Conservation (phyloP, 192 early-diverging fungal species). For the Coemansia sp. region DNA sequence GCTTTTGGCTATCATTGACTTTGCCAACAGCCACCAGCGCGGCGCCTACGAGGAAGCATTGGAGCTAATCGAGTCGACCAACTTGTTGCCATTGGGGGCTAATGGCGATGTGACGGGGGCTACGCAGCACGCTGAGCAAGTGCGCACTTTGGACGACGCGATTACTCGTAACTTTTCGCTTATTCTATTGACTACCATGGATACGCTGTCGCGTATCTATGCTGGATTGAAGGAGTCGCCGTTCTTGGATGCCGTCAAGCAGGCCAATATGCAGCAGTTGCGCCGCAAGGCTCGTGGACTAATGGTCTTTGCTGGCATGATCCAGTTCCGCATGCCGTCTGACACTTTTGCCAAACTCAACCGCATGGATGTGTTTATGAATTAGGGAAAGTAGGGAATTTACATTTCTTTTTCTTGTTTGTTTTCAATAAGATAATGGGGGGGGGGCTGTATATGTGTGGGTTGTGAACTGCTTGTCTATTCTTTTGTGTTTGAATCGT, state of each 20-base stretch:
- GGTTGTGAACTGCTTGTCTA: background rate
- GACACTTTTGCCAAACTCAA: slow-evolving; percentile 80
- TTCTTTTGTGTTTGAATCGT: background rate
- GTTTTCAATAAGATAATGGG: slow-evolving; percentile 1
- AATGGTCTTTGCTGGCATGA: slow-evolving; percentile 80
- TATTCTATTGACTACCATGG: slow-evolving; percentile 74
- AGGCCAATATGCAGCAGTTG: slow-evolving; percentile 57
- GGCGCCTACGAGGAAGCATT: slow-evolving; percentile 65
- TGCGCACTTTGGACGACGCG: slow-evolving; percentile 64
- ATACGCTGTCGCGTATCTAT: slow-evolving; percentile 63
- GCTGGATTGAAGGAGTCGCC: slow-evolving; percentile 61
- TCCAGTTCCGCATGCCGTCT: slow-evolving; percentile 83
- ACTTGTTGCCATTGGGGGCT: slow-evolving; percentile 65
- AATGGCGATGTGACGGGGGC: slow-evolving; percentile 59
- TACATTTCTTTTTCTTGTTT: background rate
- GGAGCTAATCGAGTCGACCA: slow-evolving; percentile 59
- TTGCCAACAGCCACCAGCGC: slow-evolving; percentile 58
- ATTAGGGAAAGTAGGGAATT: slow-evolving; percentile 16
- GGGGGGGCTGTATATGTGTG: background rate
- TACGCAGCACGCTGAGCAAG: slow-evolving; percentile 66
- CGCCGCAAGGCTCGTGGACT: slow-evolving; percentile 67
- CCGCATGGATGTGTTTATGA: slow-evolving; percentile 69
- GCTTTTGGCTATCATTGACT: slow-evolving; percentile 64
- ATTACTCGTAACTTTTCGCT: slow-evolving; percentile 77
- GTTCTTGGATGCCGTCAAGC: slow-evolving; percentile 44